Evolutionary conservation across 192 early-diverging fungal species (phyloP).

Genomic region (Gamsiella multidivaricata): DNA sequence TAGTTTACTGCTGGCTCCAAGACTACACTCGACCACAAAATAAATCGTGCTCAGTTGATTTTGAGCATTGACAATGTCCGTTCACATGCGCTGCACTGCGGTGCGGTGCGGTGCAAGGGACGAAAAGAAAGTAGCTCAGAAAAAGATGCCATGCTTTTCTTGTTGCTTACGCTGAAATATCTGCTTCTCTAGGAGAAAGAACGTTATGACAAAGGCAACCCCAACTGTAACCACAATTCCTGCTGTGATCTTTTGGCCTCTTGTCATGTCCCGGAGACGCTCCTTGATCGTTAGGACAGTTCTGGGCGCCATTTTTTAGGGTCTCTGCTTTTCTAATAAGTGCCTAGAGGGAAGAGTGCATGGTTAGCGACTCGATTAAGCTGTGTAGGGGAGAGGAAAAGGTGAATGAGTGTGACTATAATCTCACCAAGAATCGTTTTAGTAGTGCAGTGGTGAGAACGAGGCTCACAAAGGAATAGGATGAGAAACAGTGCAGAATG

Average conservation of each 20-base stretch:
- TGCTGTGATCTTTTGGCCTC: not conserved
- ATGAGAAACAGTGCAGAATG: too few relatives aligned
- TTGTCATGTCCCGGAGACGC: conserved; percentile 8
- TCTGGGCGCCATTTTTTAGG: not conserved
- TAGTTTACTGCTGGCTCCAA: conserved; percentile 33
- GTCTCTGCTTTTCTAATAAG: not conserved
- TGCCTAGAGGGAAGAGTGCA: not conserved
- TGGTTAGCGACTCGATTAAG: too few relatives aligned
- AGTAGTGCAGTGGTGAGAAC: too few relatives aligned
- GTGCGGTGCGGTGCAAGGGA: not conserved
- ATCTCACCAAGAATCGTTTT: too few relatives aligned
- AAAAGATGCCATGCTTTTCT: not conserved
- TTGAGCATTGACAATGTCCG: not conserved
- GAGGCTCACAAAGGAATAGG: too few relatives aligned
- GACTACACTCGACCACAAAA: conserved; percentile 1
- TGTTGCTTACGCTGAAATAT: conserved; percentile 32
- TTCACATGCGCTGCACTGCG: too few relatives aligned
- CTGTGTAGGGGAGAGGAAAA: too few relatives aligned
- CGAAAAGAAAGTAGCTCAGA: not conserved
- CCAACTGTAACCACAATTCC: not conserved
- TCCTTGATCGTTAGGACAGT: conserved; percentile 16
- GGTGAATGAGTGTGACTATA: too few relatives aligned
- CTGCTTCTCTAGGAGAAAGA: conserved; percentile 36
- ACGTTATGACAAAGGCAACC: conserved; percentile 23
- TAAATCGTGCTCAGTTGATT: not conserved